Percentiles rank a stretch among this genome's conserved stretches.
Evolutionary conservation across 768 basidiomycete species (phyloP).

Genomic region (Ephemerocybe angulata): DNA sequence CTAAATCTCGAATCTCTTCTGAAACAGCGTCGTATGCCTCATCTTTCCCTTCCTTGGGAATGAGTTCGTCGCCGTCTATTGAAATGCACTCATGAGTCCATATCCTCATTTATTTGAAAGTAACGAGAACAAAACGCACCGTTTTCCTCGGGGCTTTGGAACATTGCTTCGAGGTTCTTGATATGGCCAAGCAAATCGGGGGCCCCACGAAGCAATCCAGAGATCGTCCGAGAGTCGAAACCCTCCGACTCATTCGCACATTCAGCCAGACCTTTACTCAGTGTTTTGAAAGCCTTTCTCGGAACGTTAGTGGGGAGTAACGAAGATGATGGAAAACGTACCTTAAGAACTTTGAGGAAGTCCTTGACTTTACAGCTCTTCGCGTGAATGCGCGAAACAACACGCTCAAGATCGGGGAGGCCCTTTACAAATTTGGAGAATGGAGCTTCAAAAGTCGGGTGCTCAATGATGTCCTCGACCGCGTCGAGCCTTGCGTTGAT

Average conservation of each 20-base stretch:
- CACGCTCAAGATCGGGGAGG: conserved; percentile 88
- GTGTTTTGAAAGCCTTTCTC: conserved; percentile 78
- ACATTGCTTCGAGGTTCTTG: conserved; percentile 71
- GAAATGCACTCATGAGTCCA: conserved; percentile 4
- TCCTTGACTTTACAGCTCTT: conserved; percentile 84
- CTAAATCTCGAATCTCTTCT: conserved; percentile 65
- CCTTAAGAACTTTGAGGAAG: conserved; percentile 79
- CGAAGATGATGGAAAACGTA: conserved; percentile 33
- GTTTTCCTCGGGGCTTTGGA: conserved; percentile 52
- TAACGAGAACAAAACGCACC: conserved; percentile 35
- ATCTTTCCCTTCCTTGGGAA: conserved; percentile 84
- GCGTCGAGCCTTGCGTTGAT: conserved; percentile 97
- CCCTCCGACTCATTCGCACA: conserved; percentile 63
- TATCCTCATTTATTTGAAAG: background rate
- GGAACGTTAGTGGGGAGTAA: too few relatives aligned
- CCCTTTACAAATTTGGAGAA: conserved; percentile 78
- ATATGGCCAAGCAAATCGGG: conserved; percentile 76
- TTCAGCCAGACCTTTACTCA: conserved; percentile 62
- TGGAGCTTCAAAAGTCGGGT: conserved; percentile 70
- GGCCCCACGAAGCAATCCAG: conserved; percentile 70
- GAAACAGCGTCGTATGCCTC: conserved; percentile 77
- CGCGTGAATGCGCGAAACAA: conserved; percentile 93
- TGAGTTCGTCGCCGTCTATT: conserved; percentile 63
- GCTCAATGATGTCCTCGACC: conserved; percentile 83
- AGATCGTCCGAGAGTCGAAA: conserved; percentile 76